Evolutionary conservation across 169 alveolate genomes (phyloP).

Genomic region (Eimeria nieschulzi): DNA sequence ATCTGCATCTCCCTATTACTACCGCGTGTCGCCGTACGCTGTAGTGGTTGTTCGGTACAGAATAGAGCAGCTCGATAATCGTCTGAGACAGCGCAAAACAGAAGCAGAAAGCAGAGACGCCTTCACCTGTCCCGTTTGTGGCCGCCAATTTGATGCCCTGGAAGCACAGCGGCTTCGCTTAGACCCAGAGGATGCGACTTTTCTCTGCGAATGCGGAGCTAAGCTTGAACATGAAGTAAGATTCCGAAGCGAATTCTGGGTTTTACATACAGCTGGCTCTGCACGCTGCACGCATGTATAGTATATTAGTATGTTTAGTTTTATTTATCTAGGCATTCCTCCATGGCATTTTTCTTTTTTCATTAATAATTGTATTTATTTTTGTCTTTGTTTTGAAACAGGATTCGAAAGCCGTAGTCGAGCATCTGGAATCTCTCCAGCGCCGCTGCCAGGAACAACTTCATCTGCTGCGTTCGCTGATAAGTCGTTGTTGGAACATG

Average conservation of each 20-base stretch:
- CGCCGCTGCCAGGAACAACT: constrained; percentile 53
- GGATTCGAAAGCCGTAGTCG: constrained; percentile 40
- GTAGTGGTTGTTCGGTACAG: constrained; percentile 59
- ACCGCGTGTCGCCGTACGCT: constrained; percentile 47
- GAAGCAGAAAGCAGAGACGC: constrained; percentile 58
- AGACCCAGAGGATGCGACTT: constrained; percentile 72
- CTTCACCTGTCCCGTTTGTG: constrained; percentile 48
- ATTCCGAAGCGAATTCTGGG: neutral
- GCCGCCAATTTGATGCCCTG: constrained; percentile 60
- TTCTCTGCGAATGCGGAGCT: constrained; percentile 62
- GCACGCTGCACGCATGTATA: too few species aligned
- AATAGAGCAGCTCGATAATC: constrained; percentile 26
- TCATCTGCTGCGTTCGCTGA: constrained; percentile 43
- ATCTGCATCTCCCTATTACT: constrained; percentile 53
- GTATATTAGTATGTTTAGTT: too few species aligned
- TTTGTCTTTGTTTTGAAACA: neutral
- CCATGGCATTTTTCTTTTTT: too few species aligned
- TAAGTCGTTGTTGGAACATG: constrained; percentile 58
- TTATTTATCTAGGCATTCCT: too few species aligned
- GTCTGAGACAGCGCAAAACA: constrained; percentile 4
- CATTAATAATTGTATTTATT: too few species aligned
- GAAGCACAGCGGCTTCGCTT: constrained; percentile 65
- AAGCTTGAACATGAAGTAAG: constrained; percentile 74
- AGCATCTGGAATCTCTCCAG: constrained; percentile 54
- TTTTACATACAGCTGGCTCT: too few species aligned